These are phyloP conservation scores for Talaromyces funiculosus DNA, from an alignment of 2,329 filamentous ascomycete genomes.

Conservation along the genomic window DNA sequence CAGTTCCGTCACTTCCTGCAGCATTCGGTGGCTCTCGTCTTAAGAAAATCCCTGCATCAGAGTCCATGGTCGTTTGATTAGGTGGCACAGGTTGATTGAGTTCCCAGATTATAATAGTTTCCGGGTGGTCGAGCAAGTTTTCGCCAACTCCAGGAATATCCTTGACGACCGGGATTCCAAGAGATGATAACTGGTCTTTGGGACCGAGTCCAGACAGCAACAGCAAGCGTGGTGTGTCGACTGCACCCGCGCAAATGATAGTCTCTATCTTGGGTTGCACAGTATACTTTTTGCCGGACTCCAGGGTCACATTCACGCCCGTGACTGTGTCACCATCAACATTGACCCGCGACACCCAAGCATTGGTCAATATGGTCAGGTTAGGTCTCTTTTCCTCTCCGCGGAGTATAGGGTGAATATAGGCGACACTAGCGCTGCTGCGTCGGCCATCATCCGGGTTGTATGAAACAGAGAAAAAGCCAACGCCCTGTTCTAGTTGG, in stretches of 20 bases:
- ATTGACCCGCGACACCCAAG: slow-evolving; percentile 79
- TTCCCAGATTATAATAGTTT: slow-evolving; percentile 68
- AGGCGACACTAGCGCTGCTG: slow-evolving; percentile 82
- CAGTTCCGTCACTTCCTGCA: slow-evolving; percentile 62
- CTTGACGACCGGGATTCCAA: slow-evolving; percentile 54
- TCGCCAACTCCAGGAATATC: slow-evolving; percentile 59
- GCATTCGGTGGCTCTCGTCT: slow-evolving; percentile 70
- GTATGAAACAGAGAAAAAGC: slow-evolving; percentile 87
- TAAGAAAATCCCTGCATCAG: slow-evolving; percentile 81
- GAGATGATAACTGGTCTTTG: slow-evolving; percentile 45
- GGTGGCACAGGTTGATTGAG: slow-evolving; percentile 70
- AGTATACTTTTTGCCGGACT: slow-evolving; percentile 52
- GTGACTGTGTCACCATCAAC: slow-evolving; percentile 63
- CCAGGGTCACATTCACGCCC: slow-evolving; percentile 66
- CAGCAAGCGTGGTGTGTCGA: slow-evolving; percentile 70
- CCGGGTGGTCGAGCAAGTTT: slow-evolving; percentile 61
- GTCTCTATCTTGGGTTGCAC: slow-evolving; percentile 65
- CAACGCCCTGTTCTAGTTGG: slow-evolving; percentile 67
- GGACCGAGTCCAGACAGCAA: slow-evolving; percentile 51
- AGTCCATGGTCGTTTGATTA: slow-evolving; percentile 87
- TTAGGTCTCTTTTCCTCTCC: slow-evolving; percentile 79
- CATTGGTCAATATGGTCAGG: slow-evolving; percentile 78
- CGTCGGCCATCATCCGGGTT: slow-evolving; percentile 82
- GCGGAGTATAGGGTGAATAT: slow-evolving; percentile 84
- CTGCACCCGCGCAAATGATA: slow-evolving; percentile 71